phyloP scores from a whole-genome alignment of 768 basidiomycete species.

The Sporobolomyces pararoseus region DNA sequence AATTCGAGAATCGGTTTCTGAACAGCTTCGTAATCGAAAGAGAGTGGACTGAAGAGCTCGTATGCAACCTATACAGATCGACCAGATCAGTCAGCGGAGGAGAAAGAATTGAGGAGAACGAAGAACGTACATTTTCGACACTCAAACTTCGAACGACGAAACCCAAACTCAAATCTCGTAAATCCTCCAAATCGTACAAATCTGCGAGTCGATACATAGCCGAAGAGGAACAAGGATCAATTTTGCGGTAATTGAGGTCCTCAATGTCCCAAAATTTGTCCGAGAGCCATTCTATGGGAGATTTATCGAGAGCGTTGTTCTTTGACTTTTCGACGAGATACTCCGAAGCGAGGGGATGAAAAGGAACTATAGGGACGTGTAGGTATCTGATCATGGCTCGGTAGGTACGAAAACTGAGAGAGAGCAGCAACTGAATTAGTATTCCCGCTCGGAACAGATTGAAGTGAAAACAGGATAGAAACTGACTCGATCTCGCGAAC shows the following conservation, averaged over 20 bases:
- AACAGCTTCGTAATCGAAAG: not conserved
- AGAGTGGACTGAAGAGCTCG: slow-evolving; percentile 1
- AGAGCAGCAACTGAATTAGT: not conserved
- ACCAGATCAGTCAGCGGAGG: not conserved
- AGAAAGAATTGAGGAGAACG: not conserved
- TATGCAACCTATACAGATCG: not conserved
- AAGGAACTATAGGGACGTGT: not conserved
- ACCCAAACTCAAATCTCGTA: not conserved
- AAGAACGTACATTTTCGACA: not conserved
- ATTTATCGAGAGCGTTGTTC: not conserved
- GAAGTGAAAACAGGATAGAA: not conserved
- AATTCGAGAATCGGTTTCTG: not conserved
- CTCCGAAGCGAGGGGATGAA: not conserved
- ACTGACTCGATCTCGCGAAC: not conserved
- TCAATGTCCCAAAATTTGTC: not conserved
- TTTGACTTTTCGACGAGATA: not conserved
- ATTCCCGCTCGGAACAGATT: not conserved
- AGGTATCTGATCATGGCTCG: not conserved
- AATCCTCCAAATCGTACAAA: not conserved
- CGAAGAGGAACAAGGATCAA: not conserved
- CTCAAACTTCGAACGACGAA: not conserved
- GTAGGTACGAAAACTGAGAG: not conserved
- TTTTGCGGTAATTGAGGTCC: not conserved
- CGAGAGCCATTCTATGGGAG: too few relatives aligned
- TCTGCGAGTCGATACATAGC: not conserved